Base-by-base conservation (phyloP, 495 filamentous ascomycete species). In the Xylaria cubensis region DNA sequence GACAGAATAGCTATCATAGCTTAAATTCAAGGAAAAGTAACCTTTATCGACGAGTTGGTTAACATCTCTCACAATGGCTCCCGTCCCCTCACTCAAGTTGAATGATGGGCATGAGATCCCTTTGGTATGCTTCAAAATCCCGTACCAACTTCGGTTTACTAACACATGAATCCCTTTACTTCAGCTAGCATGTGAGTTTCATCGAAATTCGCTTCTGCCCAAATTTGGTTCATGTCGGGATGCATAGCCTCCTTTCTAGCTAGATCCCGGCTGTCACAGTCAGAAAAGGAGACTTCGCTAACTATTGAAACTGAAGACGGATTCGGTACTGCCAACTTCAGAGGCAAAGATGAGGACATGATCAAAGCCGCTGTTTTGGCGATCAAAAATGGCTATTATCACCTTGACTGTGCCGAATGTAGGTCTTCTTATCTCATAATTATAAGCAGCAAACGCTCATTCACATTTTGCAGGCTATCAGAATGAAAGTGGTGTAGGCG, bases 371-470 rank as follows among this genome's bases (percentile, higher is more conserved):
- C 90, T 26, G 87, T 92, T 59, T 87, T 81, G 26, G 92, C 93
- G 13, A 88, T 94, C 72, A 87, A 87, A 50, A 80, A 88, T 44
- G 93, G 92, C 34, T 96, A 90, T 80, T 81, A 84, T 67, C 93
- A 96, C 76, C 83, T 95, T n/a, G 94, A 97, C 80, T 89, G 90
- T 10, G 94, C 94, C 29, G 92, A 96, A 82, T 74, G 86, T 88
- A 76, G 36, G 74, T 29, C 41, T 4, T 13, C 26, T 17, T 24
- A 26, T 36, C 51, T 10, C 72, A 24, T 17, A 15, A 53, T 10
- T 21, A 15, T 64, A 36, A 59, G 73, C 51, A 71, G 19, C 4
- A 32, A 10, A 51, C 21, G 10, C 19, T 64, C 36, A 55, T 39
- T 58, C n/a, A 62, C 55, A 32, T 56, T 50, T 39, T 36, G 1